Evolutionary conservation across 306 rosid species (phyloP), one percentile per base, ranked within the genome.

Genomic region (Fragaria vesca): DNA sequence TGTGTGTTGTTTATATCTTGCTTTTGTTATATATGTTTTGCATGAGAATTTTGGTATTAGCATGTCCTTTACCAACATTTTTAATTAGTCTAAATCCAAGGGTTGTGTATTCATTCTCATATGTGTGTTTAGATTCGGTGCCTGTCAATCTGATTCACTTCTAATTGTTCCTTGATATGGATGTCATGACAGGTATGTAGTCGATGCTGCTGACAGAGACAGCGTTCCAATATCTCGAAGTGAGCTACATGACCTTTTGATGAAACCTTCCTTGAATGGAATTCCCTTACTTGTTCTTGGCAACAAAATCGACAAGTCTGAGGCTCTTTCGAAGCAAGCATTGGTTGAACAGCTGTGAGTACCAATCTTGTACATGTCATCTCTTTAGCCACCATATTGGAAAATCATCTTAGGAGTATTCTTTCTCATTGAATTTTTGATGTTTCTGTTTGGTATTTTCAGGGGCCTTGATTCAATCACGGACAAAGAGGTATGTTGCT

Each of bases 141-240:
- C 72, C 60, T 74, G 58, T 79, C 60, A 21, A 13, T 78, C 42
- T 43, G n/a, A 1, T 61, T 58, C 52, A 66, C 43, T 47, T 71
- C 43, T 61, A 40, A 71, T 38, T 40, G 71, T 72, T 34, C 58
- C 62, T 24, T 83, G 36, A 8, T 78, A 76, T 79, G 77, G 73
- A 76, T 85, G 73, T 68, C 65, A 83, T 76, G 65, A 36, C 91
- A 92, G 96, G 73, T 92, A 92, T 54, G 97, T 91, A 54, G 97
- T 92, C 77, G 97, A 92, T 88, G 94, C 97, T 70, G 97, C 97
- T 57, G 97, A 95, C 71, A 88, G 98, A 86, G 97, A 95, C 83
- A 88, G 91, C 46, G 89, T 92, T 85, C 97, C 96, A 11, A 87
- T 95, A 80, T 83, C 98, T 72, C 88, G 88, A 83, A 91, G 87